Evolutionary conservation across 1,284 basidiomycete species (phyloP).

Genomic region (Apiotrichum akiyoshidainum): DNA sequence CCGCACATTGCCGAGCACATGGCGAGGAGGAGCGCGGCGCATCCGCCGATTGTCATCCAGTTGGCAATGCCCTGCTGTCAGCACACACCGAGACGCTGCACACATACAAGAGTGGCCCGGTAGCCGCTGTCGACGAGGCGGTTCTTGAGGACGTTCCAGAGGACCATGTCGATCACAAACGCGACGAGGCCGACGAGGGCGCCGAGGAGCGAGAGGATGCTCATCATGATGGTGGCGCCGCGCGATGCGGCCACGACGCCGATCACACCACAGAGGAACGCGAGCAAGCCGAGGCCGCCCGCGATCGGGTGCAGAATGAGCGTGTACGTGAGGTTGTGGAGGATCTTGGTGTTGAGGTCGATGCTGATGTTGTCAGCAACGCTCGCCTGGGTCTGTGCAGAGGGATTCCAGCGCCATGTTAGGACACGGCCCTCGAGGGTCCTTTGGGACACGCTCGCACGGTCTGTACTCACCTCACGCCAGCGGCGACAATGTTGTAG

Average conservation of each 20-base stretch:
- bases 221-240: constrained; percentile 70
- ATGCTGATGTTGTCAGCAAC: constrained; percentile 17
- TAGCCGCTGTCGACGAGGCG: constrained; percentile 58
- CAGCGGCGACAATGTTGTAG: constrained; percentile 36
- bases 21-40: constrained; percentile 62
- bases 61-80: constrained; percentile 44
- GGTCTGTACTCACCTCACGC: constrained; percentile 29
- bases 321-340: constrained; percentile 66
- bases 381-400: not conserved
- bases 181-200: constrained; percentile 63
- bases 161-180: constrained; percentile 72
- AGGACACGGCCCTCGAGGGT: no score
- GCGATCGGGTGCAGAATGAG: constrained; percentile 75
- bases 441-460: no score
- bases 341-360: constrained; percentile 54
- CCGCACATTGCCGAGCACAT: constrained; percentile 66
- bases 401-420: not conserved
- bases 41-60: constrained; percentile 67
- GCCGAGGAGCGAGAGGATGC: constrained; percentile 63
- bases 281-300: constrained; percentile 66
- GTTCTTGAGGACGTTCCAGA: constrained; percentile 67
- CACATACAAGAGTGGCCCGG: constrained; percentile 37
- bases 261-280: constrained; percentile 66
- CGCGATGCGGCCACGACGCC: constrained; percentile 64
- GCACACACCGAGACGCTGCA: not conserved